Evolutionary conservation across 1,139 yeast genomes (phyloP), one percentile per base, ranked within the genome.

Genomic region (Kazachstania sp.): DNA sequence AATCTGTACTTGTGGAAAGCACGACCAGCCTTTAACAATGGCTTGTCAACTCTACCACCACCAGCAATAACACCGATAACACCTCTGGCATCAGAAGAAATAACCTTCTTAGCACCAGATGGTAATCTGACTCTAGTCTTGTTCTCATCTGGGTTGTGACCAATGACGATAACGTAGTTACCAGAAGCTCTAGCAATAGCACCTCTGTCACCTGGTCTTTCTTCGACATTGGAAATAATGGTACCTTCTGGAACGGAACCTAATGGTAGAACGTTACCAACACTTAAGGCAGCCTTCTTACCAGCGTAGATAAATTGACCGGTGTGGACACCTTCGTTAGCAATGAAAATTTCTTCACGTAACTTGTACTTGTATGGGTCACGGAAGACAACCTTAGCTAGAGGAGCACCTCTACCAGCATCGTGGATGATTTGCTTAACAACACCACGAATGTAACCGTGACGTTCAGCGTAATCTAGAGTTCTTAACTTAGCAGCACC

Each of bases 401-500:
- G 83, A 72, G 98, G 98, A 73, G 98, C 98, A 81, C 98, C 98
- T 78, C 98, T 85, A 75, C 98, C 98, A 70, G 98, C 94, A 72
- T 92, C 98, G 81, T 92, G 98, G 77, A 92, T 79, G 77, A 92
- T 92, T 76, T 85, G 94, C 84, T 90, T 90, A 66, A 92, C 97
- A 64, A 92, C 82, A 78, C 98, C 98, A 78, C 97, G 95, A 71
- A 88, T 83, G 90, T 90, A 92, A 71, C 98, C 98, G 75, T 92
- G 96, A 76, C 96, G 94, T 81, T 94, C 98, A 74, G 97, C 95
- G 71, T 82, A 92, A 77, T 92, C 98, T 76, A 92, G 85, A 73
- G 95, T 85, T 84, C 98, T 87, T 75, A 90, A 85, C 86, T 90
- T 92, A 74, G 99, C 99, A 73, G 98, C 97, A 75, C 98, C 99